Evolutionary conservation across 352 stramenopile genomes (phyloP).

Genomic region (Pythium pectinolyticum): DNA sequence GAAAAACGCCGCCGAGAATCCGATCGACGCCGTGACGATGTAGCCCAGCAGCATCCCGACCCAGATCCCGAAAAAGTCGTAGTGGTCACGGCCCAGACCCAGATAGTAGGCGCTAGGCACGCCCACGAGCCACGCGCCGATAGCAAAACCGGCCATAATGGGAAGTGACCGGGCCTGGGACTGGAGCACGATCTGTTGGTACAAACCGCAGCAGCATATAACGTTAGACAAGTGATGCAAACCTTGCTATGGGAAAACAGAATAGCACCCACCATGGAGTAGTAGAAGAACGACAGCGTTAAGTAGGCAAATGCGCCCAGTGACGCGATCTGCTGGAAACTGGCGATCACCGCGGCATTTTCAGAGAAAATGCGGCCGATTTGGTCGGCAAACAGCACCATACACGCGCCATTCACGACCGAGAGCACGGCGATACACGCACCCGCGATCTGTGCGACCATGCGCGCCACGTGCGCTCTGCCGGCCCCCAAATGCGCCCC

Average conservation of each 20-base stretch:
- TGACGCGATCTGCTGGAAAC: conserved; percentile 59
- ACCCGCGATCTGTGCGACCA: conserved; percentile 56
- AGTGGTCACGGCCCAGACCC: conserved; percentile 36
- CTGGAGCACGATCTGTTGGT: conserved; percentile 75
- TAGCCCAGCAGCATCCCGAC: conserved; percentile 74
- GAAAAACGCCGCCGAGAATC: conserved; percentile 58
- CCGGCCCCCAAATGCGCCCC: conserved; percentile 60
- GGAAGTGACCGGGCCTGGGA: conserved; percentile 55
- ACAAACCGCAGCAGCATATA: background rate
- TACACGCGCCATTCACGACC: conserved; percentile 38
- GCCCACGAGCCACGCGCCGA: conserved; percentile 72
- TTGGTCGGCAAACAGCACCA: conserved; percentile 45
- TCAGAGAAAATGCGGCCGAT: conserved; percentile 77
- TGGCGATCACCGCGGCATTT: conserved; percentile 56
- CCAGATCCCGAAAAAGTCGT: conserved; percentile 70
- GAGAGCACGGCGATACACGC: conserved; percentile 47
- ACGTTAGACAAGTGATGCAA: background rate
- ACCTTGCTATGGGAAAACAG: no score
- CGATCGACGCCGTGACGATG: conserved; percentile 65
- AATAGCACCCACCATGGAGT: conserved; percentile 51
- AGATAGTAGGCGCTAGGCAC: conserved; percentile 76
- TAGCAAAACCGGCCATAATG: conserved; percentile 55
- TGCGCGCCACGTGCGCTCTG: conserved; percentile 38
- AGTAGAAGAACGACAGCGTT: conserved; percentile 82
- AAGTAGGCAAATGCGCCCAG: conserved; percentile 64